Evolutionary conservation across 2,329 filamentous ascomycete genomes (phyloP).

Genomic region (Ceratocystis harringtonii): DNA sequence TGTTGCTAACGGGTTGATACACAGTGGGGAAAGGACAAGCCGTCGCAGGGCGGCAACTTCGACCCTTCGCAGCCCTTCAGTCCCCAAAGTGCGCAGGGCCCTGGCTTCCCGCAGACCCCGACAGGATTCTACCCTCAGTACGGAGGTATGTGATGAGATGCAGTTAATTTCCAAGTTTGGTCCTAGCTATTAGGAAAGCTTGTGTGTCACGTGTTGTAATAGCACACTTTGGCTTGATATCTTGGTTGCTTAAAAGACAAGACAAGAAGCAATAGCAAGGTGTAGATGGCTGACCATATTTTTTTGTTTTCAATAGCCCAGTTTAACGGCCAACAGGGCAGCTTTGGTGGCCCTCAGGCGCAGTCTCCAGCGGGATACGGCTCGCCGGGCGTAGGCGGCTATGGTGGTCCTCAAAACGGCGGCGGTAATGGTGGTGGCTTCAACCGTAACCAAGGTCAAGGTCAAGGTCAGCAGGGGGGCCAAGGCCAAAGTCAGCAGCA

Average conservation of each 20-base stretch:
- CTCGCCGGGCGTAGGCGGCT: conserved; percentile 52
- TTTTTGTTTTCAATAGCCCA: conserved; percentile 27
- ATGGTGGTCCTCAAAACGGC: conserved; percentile 57
- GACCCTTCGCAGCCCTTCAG: conserved; percentile 56
- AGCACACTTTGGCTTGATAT: neutral
- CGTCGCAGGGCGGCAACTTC: conserved; percentile 64
- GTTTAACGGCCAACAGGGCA: conserved; percentile 51
- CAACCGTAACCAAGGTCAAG: conserved; percentile 23
- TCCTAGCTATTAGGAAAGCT: neutral
- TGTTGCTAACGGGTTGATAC: conserved; percentile 22
- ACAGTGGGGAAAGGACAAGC: conserved; percentile 98
- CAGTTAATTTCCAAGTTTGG: neutral
- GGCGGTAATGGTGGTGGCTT: conserved; percentile 60
- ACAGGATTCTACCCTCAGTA: conserved; percentile 88
- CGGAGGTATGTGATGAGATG: conserved; percentile 44
- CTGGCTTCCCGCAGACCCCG: conserved; percentile 62
- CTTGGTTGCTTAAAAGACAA: neutral
- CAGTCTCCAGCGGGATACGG: conserved; percentile 48
- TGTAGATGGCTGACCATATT: conserved; percentile 21
- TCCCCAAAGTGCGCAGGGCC: conserved; percentile 59
- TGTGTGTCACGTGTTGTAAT: neutral
- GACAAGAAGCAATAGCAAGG: neutral
- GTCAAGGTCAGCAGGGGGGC: conserved; percentile 37
- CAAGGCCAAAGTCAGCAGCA: conserved; percentile 29
- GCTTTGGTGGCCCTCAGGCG: conserved; percentile 43